Base-by-base conservation (phyloP, 2,329 filamentous ascomycete species). In the Gliomastix tumulicola region DNA sequence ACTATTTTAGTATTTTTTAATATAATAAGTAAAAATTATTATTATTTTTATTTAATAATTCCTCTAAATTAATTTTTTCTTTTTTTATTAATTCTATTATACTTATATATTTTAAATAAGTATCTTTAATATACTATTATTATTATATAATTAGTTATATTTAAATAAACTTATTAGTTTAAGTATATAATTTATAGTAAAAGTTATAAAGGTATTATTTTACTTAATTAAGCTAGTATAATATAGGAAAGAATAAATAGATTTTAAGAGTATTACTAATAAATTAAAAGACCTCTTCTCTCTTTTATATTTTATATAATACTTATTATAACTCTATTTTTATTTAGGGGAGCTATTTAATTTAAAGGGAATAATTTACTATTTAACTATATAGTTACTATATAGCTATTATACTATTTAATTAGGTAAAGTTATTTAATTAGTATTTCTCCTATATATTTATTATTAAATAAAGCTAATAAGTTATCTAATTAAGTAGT, bases 151-250 rank as follows among this genome's bases (percentile, higher is more conserved):
- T 21, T 21, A 34, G 5, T 19, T 30, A 19, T 34, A 21, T 32
- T 22, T 25, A 22, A 15, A 34, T 31, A 34, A 28, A 34, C n/a
- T 34, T 22, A 17, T 32, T 33, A 33, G 23, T 23, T 6, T 32
- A 37, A 11, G n/a, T 32, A 17, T 37, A 25, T 32, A 39, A 16
- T 32, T 20, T 35, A 8, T 32, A 33, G 30, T 32, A 11, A 17
- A 23, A 21, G 20, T n/a, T 37, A 13, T 15, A 32, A 12, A 22
- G 30, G n/a, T 42, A 32, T 34, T 39, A 25, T 35, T 38, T 21
- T 35, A 41, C n/a, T n/a, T n/a, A n/a, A n/a, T n/a, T n/a, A n/a
- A n/a, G n/a, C n/a, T n/a, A n/a, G n/a, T n/a, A n/a, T n/a, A n/a
- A n/a, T n/a, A n/a, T n/a, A n/a, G n/a, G n/a, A n/a, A n/a, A n/a